Evolutionary conservation across 192 early-diverging fungal genomes (phyloP).

Genomic region (Mycoemilia scoparia): DNA sequence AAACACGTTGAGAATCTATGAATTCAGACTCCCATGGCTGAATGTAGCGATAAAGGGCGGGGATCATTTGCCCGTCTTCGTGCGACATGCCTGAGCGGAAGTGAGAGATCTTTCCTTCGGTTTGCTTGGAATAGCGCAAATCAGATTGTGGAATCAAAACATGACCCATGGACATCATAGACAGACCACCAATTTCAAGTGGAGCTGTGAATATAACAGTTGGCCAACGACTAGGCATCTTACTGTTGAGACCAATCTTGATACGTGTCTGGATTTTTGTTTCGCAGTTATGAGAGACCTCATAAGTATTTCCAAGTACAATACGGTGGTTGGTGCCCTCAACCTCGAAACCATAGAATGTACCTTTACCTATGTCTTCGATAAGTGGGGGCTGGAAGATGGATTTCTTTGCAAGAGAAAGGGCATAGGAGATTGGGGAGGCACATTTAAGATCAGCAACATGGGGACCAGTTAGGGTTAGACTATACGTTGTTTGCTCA

Average conservation of each 20-base stretch:
- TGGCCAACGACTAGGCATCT: conserved; percentile 96
- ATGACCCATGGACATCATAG: conserved; percentile 99
- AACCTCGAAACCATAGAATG: conserved; percentile 35
- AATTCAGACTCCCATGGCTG: conserved; percentile 99
- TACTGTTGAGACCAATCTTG: conserved; percentile 98
- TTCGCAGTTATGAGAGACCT: conserved; percentile 58
- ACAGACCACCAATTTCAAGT: conserved; percentile 87
- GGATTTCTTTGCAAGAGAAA: too few relatives aligned
- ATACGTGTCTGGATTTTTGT: conserved; percentile 98
- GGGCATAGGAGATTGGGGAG: too few relatives aligned
- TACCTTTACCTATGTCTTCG: conserved; percentile 14
- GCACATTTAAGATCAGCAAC: too few relatives aligned
- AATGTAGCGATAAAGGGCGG: conserved; percentile 93
- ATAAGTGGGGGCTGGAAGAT: too few relatives aligned
- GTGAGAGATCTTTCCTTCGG: conserved; percentile 89
- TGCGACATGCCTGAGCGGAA: conserved; percentile 98
- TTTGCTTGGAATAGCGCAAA: conserved; percentile 90
- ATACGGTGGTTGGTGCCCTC: conserved; percentile 33
- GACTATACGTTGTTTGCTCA: too few relatives aligned
- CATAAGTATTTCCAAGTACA: conserved; percentile 27
- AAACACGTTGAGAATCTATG: conserved; percentile 95
- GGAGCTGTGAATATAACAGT: conserved; percentile 62
- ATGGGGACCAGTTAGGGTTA: too few relatives aligned
- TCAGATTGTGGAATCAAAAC: conserved; percentile 96
- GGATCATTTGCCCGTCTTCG: conserved; percentile 91